Conservation (phyloP, 306 rosid genomes). For the Medicago ruthenica region DNA sequence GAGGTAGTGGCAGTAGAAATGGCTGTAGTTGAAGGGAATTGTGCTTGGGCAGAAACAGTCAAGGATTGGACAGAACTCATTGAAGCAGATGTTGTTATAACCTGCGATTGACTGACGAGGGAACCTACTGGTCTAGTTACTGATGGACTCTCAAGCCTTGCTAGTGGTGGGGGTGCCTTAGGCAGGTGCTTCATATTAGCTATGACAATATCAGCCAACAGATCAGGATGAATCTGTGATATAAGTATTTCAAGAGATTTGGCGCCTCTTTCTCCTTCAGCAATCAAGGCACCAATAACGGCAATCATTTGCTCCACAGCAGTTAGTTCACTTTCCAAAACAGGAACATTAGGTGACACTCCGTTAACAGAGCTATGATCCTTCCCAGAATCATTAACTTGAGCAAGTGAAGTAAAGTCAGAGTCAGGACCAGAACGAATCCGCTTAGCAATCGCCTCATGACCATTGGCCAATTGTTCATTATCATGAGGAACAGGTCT, state of each 20-base stretch:
- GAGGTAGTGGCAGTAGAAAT: conserved; percentile 50
- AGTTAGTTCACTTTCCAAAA: conserved; percentile 66
- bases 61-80: conserved; percentile 66
- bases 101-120: conserved; percentile 60
- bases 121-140: conserved; percentile 55
- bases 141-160: conserved; percentile 70
- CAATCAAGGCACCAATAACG: conserved; percentile 94
- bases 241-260: conserved; percentile 93
- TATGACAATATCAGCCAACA: conserved; percentile 95
- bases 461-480: conserved; percentile 75
- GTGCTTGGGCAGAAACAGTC: conserved; percentile 55
- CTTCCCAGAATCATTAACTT: conserved; percentile 63
- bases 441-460: conserved; percentile 68
- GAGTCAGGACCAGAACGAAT: conserved; percentile 64
- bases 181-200: conserved; percentile 97
- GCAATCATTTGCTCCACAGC: conserved; percentile 99
- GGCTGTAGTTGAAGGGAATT: conserved; percentile 53
- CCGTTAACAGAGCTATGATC: conserved; percentile 63
- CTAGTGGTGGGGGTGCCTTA: conserved; percentile 67
- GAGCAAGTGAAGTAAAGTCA: conserved; percentile 54
- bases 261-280: conserved; percentile 98
- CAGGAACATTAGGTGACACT: conserved; percentile 60
- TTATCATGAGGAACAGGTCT: conserved; percentile 67
- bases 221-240: conserved; percentile 93
- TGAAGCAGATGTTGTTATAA: conserved; percentile 56